Conservation (phyloP, 805 yeast species). For the Ogataea methanolica region DNA sequence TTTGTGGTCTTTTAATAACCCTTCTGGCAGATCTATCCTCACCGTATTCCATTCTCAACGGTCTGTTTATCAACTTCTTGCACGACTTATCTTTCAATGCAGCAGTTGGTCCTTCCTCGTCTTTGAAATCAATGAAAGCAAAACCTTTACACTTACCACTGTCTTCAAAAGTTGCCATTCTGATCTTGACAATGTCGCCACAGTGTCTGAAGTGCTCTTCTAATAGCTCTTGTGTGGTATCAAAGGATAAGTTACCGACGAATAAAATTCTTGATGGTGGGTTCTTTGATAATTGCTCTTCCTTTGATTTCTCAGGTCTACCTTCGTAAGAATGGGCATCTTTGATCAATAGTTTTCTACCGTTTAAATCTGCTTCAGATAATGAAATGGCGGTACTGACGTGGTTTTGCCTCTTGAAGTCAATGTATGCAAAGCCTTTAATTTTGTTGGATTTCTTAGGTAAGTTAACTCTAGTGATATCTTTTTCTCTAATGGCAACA, state of each 20-base stretch:
- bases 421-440: conserved; percentile 89
- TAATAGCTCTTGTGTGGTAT: conserved; percentile 75
- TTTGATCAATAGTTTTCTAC: conserved; percentile 83
- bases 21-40: conserved; percentile 72
- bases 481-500: conserved; percentile 43
- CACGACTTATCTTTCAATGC: conserved; percentile 74
- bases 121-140: conserved; percentile 83
- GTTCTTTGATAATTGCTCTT: conserved; percentile 51
- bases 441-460: conserved; percentile 69
- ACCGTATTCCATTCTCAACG: conserved; percentile 84
- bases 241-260: conserved; percentile 91
- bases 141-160: conserved; percentile 96
- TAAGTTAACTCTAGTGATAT: conserved; percentile 71
- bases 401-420: conserved; percentile 58
- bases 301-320: conserved; percentile 60
- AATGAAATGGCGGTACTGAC: conserved; percentile 59
- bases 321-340: conserved; percentile 80
- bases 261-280: conserved; percentile 88
- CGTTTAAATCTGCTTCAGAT: conserved; percentile 71
- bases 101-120: conserved; percentile 73
- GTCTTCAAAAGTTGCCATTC: conserved; percentile 99
- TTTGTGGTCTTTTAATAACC: conserved; percentile 13
- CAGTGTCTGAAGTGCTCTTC: conserved; percentile 85
- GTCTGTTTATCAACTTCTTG: conserved; percentile 64
- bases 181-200: conserved; percentile 76